phyloP scores from a whole-genome alignment of 164 flowering plant genomes.

The Buxus sempervirens region DNA sequence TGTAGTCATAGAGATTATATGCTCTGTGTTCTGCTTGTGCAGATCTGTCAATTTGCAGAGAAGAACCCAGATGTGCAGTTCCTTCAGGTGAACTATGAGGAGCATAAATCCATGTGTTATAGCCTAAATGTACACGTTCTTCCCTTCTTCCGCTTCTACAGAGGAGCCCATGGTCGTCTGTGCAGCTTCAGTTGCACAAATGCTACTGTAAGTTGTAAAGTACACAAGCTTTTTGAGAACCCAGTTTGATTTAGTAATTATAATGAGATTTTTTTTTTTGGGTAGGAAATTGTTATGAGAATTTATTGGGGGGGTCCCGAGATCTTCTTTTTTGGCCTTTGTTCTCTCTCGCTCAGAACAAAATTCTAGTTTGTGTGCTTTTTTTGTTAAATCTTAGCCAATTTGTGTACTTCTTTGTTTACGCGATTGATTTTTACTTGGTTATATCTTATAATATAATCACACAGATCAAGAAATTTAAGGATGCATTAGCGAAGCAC shows the following conservation, averaged over 20 bases:
- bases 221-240: not conserved
- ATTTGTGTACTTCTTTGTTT: too few species aligned
- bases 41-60: conserved; percentile 84
- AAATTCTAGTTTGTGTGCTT: too few species aligned
- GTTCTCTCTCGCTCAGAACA: too few species aligned
- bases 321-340: too few species aligned
- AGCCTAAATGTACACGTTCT: conserved; percentile 82
- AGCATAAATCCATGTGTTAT: conserved; percentile 83
- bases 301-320: too few species aligned
- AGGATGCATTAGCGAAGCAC: conserved; percentile 74
- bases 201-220: conserved; percentile 75
- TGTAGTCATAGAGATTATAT: too few species aligned
- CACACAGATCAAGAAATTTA: conserved; percentile 75
- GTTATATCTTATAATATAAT: too few species aligned
- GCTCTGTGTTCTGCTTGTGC: conserved; percentile 14
- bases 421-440: not conserved
- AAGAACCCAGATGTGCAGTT: conserved; percentile 69
- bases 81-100: conserved; percentile 75
- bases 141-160: conserved; percentile 82
- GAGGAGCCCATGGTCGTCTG: conserved; percentile 82
- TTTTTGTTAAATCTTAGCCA: too few species aligned
- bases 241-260: not conserved
- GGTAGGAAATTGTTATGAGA: too few species aligned
- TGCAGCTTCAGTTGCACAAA: conserved; percentile 94
- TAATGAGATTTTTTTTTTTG: too few species aligned